These are phyloP conservation scores for Globisporangium nunn DNA, from an alignment of 352 stramenopile species.

Conservation along the genomic window DNA sequence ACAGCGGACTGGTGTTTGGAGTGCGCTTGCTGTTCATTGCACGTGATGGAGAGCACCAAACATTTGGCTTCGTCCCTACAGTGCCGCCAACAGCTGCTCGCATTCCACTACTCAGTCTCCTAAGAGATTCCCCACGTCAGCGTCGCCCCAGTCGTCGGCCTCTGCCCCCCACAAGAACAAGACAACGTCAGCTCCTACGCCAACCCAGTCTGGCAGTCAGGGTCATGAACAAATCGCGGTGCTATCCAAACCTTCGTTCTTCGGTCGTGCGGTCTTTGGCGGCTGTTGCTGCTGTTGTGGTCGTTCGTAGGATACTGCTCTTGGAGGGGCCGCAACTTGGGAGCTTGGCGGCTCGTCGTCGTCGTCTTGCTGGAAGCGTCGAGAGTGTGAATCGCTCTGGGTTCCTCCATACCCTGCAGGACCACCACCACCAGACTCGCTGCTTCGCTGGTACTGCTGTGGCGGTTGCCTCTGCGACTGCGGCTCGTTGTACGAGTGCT, in stretches of 20 bases:
- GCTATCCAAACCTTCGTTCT: slow-evolving; percentile 56
- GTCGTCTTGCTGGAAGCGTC: slow-evolving; percentile 17
- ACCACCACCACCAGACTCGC: slow-evolving; percentile 9
- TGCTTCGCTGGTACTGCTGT: slow-evolving; percentile 24
- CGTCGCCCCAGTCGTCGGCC: slow-evolving; percentile 76
- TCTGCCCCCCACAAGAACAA: slow-evolving; percentile 21
- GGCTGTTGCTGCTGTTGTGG: slow-evolving; percentile 18
- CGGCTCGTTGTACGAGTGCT: slow-evolving; percentile 13
- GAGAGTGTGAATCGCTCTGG: slow-evolving; percentile 10
- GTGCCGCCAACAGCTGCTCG: neutral
- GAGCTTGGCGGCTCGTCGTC: slow-evolving; percentile 25
- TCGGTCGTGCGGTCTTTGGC: slow-evolving; percentile 27
- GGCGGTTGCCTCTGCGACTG: slow-evolving; percentile 24
- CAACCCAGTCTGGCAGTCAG: slow-evolving; percentile 8
- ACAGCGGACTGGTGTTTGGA: too few relatives aligned
- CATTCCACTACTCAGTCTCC: slow-evolving; percentile 31
- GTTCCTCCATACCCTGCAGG: neutral
- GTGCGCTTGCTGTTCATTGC: neutral
- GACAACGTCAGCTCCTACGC: slow-evolving; percentile 7
- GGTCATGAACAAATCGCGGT: neutral
- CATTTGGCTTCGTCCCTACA: neutral
- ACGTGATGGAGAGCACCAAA: neutral
- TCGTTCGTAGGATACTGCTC: slow-evolving; percentile 27
- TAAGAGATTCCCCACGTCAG: slow-evolving; percentile 69
- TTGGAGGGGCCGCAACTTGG: slow-evolving; percentile 26